A percentile compares a stretch with the other conserved stretches of the same genome.
These are phyloP conservation scores for Aaosphaeria arxii DNA, from an alignment of 2,329 filamentous ascomycete genomes.

Conservation along the genomic window DNA sequence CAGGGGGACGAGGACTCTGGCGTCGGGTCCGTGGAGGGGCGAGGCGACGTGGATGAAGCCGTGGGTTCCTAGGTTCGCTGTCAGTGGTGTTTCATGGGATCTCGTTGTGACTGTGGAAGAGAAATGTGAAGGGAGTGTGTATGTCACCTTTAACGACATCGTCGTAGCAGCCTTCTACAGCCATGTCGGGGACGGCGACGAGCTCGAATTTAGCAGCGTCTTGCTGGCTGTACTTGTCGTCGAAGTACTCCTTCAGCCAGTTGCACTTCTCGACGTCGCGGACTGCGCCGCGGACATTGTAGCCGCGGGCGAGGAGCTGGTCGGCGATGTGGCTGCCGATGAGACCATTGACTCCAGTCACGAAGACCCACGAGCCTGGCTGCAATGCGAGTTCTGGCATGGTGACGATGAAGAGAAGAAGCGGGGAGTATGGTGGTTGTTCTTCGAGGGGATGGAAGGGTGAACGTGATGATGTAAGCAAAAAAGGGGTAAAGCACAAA, in stretches of 20 bases:
- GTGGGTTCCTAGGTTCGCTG: slow-evolving; percentile 25
- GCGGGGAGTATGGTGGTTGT: too few relatives aligned
- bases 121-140: too few relatives aligned
- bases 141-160: slow-evolving; percentile 16
- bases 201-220: slow-evolving; percentile 16
- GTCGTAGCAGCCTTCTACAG: slow-evolving; percentile 18
- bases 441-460: not conserved
- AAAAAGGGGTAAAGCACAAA: slow-evolving; percentile 4
- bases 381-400: slow-evolving; percentile 7
- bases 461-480: slow-evolving; percentile 7
- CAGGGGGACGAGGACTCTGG: slow-evolving; percentile 41
- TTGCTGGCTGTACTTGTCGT: slow-evolving; percentile 10
- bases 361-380: slow-evolving; percentile 21
- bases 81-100: not conserved
- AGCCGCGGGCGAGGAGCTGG: slow-evolving; percentile 26
- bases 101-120: too few relatives aligned
- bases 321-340: slow-evolving; percentile 30
- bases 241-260: slow-evolving; percentile 23
- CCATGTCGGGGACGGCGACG: slow-evolving; percentile 20
- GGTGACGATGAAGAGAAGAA: slow-evolving; percentile 26
- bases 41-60: slow-evolving; percentile 46
- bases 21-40: slow-evolving; percentile 33
- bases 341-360: slow-evolving; percentile 31
- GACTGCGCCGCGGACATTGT: slow-evolving; percentile 28
- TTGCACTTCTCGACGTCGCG: slow-evolving; percentile 17